Percentiles rank a stretch among this genome's conserved stretches.
Conservation (phyloP, 176 grass and related monocot species). For the Ananas comosus region DNA sequence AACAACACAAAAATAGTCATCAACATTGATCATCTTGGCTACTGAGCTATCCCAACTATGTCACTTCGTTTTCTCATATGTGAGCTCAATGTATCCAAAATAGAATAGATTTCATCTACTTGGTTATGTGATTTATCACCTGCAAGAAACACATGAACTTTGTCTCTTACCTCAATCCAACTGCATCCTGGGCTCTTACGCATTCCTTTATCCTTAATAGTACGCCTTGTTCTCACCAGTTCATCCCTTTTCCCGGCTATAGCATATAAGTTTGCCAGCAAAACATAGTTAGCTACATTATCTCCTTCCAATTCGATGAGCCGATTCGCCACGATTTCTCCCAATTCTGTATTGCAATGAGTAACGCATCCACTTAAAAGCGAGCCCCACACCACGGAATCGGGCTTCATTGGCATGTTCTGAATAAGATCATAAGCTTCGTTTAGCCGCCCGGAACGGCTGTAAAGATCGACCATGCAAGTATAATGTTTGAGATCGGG, state of each 20-base stretch:
- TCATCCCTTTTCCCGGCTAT: constrained; percentile 16
- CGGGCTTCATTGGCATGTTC: constrained; percentile 23
- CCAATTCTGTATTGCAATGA: constrained; percentile 19
- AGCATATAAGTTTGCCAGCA: constrained; percentile 30
- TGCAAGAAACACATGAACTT: constrained; percentile 27
- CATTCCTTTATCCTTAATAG: constrained; percentile 23
- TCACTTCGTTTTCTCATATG: constrained; percentile 16
- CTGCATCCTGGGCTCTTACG: constrained; percentile 31
- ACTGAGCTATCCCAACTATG: background rate
- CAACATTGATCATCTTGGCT: background rate
- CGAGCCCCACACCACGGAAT: constrained; percentile 17
- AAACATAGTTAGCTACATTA: constrained; percentile 22
- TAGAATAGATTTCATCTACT: constrained; percentile 14
- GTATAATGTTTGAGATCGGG: constrained; percentile 25
- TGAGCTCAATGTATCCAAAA: constrained; percentile 9
- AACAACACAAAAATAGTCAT: too few relatives aligned
- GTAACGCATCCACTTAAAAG: constrained; percentile 18
- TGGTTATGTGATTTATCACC: constrained; percentile 16
- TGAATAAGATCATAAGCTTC: constrained; percentile 20
- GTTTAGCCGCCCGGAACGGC: constrained; percentile 18
- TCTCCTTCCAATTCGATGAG: constrained; percentile 23
- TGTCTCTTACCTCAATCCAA: constrained; percentile 22
- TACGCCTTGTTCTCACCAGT: constrained; percentile 18
- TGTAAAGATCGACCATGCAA: constrained; percentile 29
- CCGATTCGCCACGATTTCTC: constrained; percentile 20